Evolutionary conservation across 176 grass and related monocot genomes (phyloP), one percentile per base, ranked within the genome.

Genomic region (Guadua angustifolia): DNA sequence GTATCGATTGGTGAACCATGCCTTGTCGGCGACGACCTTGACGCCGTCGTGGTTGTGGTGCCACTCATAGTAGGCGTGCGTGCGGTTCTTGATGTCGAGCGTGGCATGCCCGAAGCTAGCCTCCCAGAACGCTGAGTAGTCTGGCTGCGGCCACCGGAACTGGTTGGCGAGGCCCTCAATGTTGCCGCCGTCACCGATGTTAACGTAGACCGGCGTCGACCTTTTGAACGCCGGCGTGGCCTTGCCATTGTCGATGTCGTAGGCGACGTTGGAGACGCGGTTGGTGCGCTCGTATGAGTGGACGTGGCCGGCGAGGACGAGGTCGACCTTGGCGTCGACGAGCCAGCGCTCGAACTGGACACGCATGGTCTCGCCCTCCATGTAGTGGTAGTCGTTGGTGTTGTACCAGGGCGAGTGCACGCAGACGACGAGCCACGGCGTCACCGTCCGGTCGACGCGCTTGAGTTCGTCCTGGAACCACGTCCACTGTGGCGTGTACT

Each of bases 291-390:
- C 93, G 22, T 94, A 92, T 13, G 87, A 83, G 71, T 94, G 93
- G 9, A 92, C 93, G 59, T 94, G 93, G 15, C 93, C 93, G 19
- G 93, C 84, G 61, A 94, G 76, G 6, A 94, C 90, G 2, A 88
- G 82, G 82, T 94, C 90, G 9, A 74, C 93, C 78, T 92, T 94
- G 90, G 91, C 78, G 69, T 84, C 7, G n/a, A 92, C 87, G 60
- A 94, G 69, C 93, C 93, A 94, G 21, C 33, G 33, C 78, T 94
- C 93, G 69, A 86, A 94, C 83, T 85, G 76, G 5, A 94, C 90
- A 9, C 93, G 83, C 93, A 94, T 94, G 42, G 87, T 81, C 82
- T 94, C 93, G 0, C 93, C 93, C 65, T 92, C 93, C 93, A 94
- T 90, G 67, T 90, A 94, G 71, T 94, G 92, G 77, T 92, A 94